Evolutionary conservation across 257 asterid species (phyloP), one percentile per base, ranked within the genome.

Genomic region (Petunia axillaris): DNA sequence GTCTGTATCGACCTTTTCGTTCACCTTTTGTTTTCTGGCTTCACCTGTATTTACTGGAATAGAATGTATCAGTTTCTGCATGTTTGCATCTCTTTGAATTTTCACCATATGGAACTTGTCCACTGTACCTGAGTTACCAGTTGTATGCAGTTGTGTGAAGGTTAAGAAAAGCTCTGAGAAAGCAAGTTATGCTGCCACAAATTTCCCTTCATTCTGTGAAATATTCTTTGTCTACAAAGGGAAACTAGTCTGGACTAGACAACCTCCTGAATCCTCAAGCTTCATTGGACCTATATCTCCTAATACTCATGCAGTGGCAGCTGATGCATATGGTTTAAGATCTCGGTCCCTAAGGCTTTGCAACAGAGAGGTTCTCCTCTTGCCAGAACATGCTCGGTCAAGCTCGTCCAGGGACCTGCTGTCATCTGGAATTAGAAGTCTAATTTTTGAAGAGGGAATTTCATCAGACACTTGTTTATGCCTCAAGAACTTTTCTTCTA

Each of bases 191-290:
- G 87, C 89, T 67, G 94, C 93, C 71, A 86, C 86, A 80, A 53
- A 86, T 36, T 93, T 89, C 71, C 97, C 97, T 74, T 79, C 90
- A 8, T 93, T 83, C 79, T 94, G 98, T 86, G 92, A 91, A 86
- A 89, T 93, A 84, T 90, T 89, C 88, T 94, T 89, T 59, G 93
- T 94, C 77, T 79, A 87, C 89, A 93, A 91, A 70, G 94, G 96
- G 78, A 93, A 90, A 81, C 83, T 89, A 68, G 84, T 93, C 66
- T 91, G 97, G 97, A 89, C 83, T 59, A 87, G 91, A 86, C 91
- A 89, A 74, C 85, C 84, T 81, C 82, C 86, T 59, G 86, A 83
- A 78, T 77, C 79, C 84, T 83, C 86, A 63, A 79, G 76, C 85
- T 78, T 68, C 66, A 25, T 8, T 77, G 88, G 76, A 53, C 63